These are phyloP conservation scores for Metroxylon sagu DNA, from an alignment of 176 grass and related monocot species.

Conservation along the genomic window DNA sequence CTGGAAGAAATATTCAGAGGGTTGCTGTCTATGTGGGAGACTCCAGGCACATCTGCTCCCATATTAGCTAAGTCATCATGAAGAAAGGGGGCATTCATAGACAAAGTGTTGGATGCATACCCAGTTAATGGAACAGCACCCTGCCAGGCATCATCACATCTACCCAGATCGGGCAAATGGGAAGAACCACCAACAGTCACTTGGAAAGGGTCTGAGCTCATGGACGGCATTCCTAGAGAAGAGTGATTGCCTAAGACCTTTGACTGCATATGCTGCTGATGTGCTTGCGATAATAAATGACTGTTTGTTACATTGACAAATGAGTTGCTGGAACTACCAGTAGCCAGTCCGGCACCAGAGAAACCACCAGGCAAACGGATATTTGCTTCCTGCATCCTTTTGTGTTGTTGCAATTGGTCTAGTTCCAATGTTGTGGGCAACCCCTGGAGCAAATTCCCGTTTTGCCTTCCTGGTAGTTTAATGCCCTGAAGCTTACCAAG, in stretches of 20 bases:
- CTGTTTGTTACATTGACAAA: conserved; percentile 38
- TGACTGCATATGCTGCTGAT: conserved; percentile 29
- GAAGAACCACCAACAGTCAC: conserved; percentile 25
- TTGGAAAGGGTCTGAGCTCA: conserved; percentile 23
- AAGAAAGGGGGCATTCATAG: conserved; percentile 24
- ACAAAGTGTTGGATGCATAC: conserved; percentile 28
- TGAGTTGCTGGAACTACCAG: conserved; percentile 6
- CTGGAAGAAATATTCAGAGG: conserved; percentile 22
- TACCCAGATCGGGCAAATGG: conserved; percentile 23
- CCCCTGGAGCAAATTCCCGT: conserved; percentile 33
- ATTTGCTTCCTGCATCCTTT: conserved; percentile 52
- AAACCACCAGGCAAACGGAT: conserved; percentile 28
- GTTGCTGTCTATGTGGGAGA: conserved; percentile 16
- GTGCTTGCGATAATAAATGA: conserved; percentile 31
- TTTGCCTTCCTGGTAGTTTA: conserved; percentile 34
- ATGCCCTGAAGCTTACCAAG: conserved; percentile 47
- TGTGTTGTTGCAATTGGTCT: conserved; percentile 28
- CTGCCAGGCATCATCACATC: conserved; percentile 23
- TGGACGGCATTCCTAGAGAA: conserved; percentile 18
- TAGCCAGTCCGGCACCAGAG: conserved; percentile 25
- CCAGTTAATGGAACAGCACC: conserved; percentile 24
- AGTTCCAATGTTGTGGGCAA: conserved; percentile 39
- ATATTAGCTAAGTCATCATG: conserved; percentile 26
- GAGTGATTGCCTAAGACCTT: conserved; percentile 28
- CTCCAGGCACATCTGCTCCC: conserved; percentile 15